Percentiles rank a stretch among this genome's conserved stretches.
phyloP scores from a whole-genome alignment of 2,329 filamentous ascomycete genomes.

The Neoscytalidium dimidiatum region DNA sequence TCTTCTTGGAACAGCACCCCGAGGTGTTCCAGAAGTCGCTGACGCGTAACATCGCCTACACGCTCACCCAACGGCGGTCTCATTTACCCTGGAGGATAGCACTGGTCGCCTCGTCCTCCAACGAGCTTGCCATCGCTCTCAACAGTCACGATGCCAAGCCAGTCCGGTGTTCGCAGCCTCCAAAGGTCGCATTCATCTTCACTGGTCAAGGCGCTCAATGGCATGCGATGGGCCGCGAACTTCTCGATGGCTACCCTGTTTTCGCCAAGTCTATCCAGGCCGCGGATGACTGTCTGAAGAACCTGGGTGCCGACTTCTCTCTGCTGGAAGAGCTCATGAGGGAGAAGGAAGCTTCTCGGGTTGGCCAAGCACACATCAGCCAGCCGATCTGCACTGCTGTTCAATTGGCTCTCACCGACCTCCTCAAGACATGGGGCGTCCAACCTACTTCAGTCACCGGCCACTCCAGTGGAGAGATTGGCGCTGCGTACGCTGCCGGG shows the following conservation, averaged over 20 bases:
- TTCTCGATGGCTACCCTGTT: slow-evolving; percentile 19
- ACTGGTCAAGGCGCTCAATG: slow-evolving; percentile 37
- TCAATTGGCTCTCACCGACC: slow-evolving; percentile 31
- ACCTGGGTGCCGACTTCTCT: slow-evolving; percentile 21
- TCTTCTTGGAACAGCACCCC: slow-evolving; percentile 18
- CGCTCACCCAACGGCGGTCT: slow-evolving; percentile 16
- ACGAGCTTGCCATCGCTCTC: slow-evolving; percentile 3
- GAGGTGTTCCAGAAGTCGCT: slow-evolving; percentile 18
- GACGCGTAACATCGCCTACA: slow-evolving; percentile 18
- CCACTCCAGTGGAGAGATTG: slow-evolving; percentile 35
- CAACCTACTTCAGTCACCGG: slow-evolving; percentile 29
- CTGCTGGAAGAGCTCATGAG: slow-evolving; percentile 28
- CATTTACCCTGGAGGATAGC: slow-evolving; percentile 8
- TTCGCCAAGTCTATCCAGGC: not conserved
- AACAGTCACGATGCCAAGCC: slow-evolving; percentile 1
- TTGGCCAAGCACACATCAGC: slow-evolving; percentile 27
- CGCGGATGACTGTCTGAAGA: slow-evolving; percentile 18
- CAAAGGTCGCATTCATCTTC: slow-evolving; percentile 27
- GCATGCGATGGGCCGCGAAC: slow-evolving; percentile 22
- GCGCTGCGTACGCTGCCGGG: slow-evolving; percentile 30
- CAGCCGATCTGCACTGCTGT: slow-evolving; percentile 31
- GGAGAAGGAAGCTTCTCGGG: slow-evolving; percentile 24
- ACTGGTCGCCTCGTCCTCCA: not conserved
- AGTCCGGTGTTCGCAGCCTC: not conserved
- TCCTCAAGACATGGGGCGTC: slow-evolving; percentile 31